Conservation (phyloP, 176 grass and related monocot species). For the Avena atlantica region DNA sequence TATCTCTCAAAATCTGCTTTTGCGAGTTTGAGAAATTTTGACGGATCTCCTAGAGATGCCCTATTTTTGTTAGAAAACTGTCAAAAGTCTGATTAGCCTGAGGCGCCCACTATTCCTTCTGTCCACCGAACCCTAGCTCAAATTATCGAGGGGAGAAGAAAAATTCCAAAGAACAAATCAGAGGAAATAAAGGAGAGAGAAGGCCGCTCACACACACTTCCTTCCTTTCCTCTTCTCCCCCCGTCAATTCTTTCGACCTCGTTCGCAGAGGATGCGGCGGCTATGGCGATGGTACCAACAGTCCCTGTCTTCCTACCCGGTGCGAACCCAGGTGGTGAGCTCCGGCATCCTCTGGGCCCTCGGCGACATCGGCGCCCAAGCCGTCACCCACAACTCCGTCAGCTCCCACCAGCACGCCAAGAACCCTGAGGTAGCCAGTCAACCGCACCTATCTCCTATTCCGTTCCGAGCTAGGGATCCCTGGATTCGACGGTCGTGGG, state of each 20-base stretch:
- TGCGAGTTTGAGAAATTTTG: too few species aligned
- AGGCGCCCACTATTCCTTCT: background rate
- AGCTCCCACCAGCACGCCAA: conserved; percentile 33
- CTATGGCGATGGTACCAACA: conserved; percentile 93
- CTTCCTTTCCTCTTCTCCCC: background rate
- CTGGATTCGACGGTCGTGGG: background rate
- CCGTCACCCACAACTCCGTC: conserved; percentile 67
- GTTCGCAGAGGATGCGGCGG: conserved; percentile 58
- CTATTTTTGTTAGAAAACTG: background rate
- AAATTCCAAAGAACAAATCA: background rate
- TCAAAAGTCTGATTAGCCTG: background rate
- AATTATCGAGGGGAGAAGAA: background rate
- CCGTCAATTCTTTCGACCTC: background rate
- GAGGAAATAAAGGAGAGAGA: conserved; percentile 5
- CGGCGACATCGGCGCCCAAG: conserved; percentile 91
- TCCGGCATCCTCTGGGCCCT: conserved; percentile 88
- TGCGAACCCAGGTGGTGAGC: conserved; percentile 91
- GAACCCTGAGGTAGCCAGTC: conserved; percentile 44
- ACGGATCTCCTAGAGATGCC: too few species aligned
- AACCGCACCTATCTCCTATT: background rate
- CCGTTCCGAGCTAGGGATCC: background rate
- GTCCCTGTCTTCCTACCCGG: conserved; percentile 77
- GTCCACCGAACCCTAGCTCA: conserved; percentile 22
- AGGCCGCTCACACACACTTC: background rate
- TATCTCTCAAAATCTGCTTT: too few species aligned